Conservation (phyloP, 345 rosid genomes). For the Microthlaspi erraticum region DNA sequence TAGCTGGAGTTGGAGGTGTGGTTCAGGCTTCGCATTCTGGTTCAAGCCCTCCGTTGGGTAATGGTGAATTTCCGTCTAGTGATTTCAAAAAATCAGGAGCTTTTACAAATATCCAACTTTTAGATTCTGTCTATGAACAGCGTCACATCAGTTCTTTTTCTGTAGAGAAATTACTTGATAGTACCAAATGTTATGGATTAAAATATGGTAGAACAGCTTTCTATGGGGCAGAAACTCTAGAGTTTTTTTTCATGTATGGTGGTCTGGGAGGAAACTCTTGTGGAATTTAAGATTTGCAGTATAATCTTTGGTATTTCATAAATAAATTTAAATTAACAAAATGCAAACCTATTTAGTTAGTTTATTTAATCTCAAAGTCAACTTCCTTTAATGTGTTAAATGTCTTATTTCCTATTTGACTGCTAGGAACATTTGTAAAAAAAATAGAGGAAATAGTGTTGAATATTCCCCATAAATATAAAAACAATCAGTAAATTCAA, state of each 20-base stretch:
- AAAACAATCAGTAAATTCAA: too few relatives aligned
- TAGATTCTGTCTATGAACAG: background rate
- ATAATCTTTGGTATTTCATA: background rate
- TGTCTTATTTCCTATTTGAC: too few relatives aligned
- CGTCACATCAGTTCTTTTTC: background rate
- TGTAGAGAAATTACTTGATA: conserved; percentile 1
- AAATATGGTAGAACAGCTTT: background rate
- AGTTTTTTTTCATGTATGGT: conserved; percentile 10
- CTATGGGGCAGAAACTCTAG: background rate
- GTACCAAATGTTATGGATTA: conserved; percentile 24
- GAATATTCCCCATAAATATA: too few relatives aligned
- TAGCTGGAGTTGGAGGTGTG: conserved; percentile 18
- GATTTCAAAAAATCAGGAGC: background rate
- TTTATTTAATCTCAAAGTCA: too few relatives aligned
- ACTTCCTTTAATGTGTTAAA: too few relatives aligned
- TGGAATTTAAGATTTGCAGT: background rate
- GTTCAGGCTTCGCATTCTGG: conserved; percentile 3
- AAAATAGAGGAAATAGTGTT: too few relatives aligned
- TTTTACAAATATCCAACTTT: background rate
- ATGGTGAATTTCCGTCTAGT: conserved; percentile 10
- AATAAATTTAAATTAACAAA: background rate
- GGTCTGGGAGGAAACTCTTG: conserved; percentile 20
- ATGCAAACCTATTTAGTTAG: background rate
- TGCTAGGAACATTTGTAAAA: too few relatives aligned
- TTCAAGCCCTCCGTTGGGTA: conserved; percentile 27